phyloP scores from a whole-genome alignment of 768 basidiomycete species.

The Tulasnella sp. region DNA sequence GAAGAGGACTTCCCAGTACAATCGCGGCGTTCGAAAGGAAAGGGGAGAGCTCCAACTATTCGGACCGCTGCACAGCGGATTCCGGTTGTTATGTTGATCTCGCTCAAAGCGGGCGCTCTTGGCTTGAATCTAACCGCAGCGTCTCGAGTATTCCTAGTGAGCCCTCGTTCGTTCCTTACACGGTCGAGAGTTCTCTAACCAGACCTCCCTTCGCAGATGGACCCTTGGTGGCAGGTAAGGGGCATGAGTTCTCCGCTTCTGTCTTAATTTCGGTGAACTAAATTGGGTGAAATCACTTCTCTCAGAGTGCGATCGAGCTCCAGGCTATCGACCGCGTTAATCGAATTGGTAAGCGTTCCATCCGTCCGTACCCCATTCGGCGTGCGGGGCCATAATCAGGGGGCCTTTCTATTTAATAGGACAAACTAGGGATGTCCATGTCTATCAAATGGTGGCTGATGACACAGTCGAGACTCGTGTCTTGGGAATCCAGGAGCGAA shows the following conservation, averaged over 20 bases:
- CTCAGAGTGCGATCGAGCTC: slow-evolving; percentile 12
- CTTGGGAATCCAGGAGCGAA: slow-evolving; percentile 76
- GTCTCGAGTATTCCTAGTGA: slow-evolving; percentile 47
- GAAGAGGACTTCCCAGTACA: slow-evolving; percentile 8
- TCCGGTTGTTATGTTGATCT: slow-evolving; percentile 79
- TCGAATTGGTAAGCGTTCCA: slow-evolving; percentile 29
- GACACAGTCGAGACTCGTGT: slow-evolving; percentile 83
- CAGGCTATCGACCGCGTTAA: slow-evolving; percentile 32
- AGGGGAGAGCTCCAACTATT: slow-evolving; percentile 10
- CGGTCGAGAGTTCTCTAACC: not conserved
- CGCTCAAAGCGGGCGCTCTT: slow-evolving; percentile 74
- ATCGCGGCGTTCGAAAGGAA: slow-evolving; percentile 13
- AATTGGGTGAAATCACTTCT: not conserved
- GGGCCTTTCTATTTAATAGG: slow-evolving; percentile 32
- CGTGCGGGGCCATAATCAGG: not conserved
- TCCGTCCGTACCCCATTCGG: not conserved
- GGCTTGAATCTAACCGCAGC: slow-evolving; percentile 84
- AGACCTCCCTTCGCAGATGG: slow-evolving; percentile 12
- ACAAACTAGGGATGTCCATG: slow-evolving; percentile 70
- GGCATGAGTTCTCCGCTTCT: not conserved
- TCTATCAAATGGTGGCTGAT: slow-evolving; percentile 84
- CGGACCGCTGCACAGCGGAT: not conserved
- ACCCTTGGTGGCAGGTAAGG: slow-evolving; percentile 16
- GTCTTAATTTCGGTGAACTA: not conserved
- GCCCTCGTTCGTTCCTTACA: slow-evolving; percentile 7